Base-by-base conservation (phyloP, 2,329 filamentous ascomycete species). In the Colletotrichum filicis region DNA sequence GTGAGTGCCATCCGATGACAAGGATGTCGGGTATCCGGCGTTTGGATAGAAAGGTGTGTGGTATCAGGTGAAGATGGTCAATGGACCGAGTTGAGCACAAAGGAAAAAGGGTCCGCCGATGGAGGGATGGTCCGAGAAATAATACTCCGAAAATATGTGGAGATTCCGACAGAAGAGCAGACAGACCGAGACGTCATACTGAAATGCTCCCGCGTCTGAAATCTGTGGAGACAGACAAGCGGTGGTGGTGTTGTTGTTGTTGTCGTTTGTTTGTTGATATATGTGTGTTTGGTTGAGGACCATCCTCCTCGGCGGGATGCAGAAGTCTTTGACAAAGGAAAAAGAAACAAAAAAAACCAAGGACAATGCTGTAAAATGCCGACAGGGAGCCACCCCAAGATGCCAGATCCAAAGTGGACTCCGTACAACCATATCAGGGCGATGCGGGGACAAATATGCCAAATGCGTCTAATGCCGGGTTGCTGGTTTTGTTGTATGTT, bases 391-490 rank as follows among this genome's bases (percentile, higher is more conserved):
- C 74, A 68, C 68, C 52, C 71, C 67, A 68, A 74, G 74, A 77
- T 76, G 69, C 75, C 74, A 71, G 75, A 78, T 78, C 78, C 77
- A 78, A 77, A 74, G 75, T 76, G 74, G 72, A 71, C 66, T 67
- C 73, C 75, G 74, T 75, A 77, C 76, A 74, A 73, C 68, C 69
- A 77, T 75, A 69, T 71, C 69, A 74, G 76, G 77, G 74, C 66
- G 64, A 67, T 75, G 74, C 73, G 37, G 71, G 46, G 70, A 76
- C 76, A 71, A 73, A 71, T 77, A 79, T 77, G 76, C 77, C 76
- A 78, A 63, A 78, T 79, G 77, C 75, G 75, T 78, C 74, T 78
- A 75, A 74, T 76, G 74, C 73, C 67, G 75, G 49, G 71, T 74
- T 68, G 65, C 60, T 70, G 59, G 64, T 55, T 24, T 49, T 68